phyloP scores from a whole-genome alignment of 2,329 filamentous ascomycete species.

The Calonectria pteridis region DNA sequence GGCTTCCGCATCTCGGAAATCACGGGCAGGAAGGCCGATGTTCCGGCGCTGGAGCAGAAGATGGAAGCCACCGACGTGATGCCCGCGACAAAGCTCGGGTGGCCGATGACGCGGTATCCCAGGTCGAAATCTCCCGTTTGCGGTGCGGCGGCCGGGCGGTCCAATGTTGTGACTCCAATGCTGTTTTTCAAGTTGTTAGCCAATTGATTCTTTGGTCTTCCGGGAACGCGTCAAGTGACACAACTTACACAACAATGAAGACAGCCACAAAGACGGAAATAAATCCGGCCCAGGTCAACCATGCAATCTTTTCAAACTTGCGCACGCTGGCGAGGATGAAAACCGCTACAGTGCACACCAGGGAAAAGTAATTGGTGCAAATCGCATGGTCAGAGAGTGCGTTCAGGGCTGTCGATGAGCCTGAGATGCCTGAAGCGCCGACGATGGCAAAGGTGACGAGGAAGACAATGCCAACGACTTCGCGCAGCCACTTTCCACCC shows the following conservation, averaged over 20 bases:
- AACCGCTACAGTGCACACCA: conserved; percentile 64
- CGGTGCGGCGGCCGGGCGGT: conserved; percentile 71
- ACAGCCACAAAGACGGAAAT: conserved; percentile 68
- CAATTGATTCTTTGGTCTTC: neutral
- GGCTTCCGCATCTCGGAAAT: conserved; percentile 73
- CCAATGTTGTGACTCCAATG: conserved; percentile 67
- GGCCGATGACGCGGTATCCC: conserved; percentile 67
- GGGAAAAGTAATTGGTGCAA: conserved; percentile 70
- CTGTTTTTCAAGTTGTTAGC: conserved; percentile 33
- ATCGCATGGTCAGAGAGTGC: conserved; percentile 68
- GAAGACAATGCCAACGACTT: conserved; percentile 68
- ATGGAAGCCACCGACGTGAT: conserved; percentile 71
- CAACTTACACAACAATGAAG: conserved; percentile 64
- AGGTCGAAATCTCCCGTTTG: conserved; percentile 70
- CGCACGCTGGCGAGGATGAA: conserved; percentile 64
- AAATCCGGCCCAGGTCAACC: conserved; percentile 73
- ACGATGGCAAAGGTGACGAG: conserved; percentile 69
- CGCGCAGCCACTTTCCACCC: conserved; percentile 63
- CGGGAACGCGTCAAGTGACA: too few species aligned
- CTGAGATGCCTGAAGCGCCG: conserved; percentile 69
- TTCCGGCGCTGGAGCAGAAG: conserved; percentile 70
- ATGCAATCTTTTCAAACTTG: conserved; percentile 71
- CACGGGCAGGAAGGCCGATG: conserved; percentile 72
- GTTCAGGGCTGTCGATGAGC: conserved; percentile 70
- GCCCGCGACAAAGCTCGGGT: conserved; percentile 69